Base-by-base conservation (phyloP, 495 filamentous ascomycete species). In the Pseudoneurospora amorphoporcata region DNA sequence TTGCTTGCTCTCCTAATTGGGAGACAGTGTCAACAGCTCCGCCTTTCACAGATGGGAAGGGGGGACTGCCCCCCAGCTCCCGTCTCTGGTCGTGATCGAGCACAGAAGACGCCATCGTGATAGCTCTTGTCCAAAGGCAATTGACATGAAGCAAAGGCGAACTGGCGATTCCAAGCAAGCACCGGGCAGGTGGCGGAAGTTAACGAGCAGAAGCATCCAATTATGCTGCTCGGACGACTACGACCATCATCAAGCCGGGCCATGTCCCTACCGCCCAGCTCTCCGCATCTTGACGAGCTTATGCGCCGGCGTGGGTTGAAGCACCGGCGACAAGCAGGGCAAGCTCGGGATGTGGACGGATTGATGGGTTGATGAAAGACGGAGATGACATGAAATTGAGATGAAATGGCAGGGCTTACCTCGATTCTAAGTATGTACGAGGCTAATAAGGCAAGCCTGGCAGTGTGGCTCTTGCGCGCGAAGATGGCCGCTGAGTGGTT, bases 401-500 rank as follows among this genome's bases (percentile, higher is more conserved):
- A 35, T 65, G 14, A 65, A 65, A 65, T 65, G 29, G 35, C 53
- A 35, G 53, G 29, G 53, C 53, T 65, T 65, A 65, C 53, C 53
- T 65, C 14, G 14, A 65, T 65, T 61, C 2, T 3, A 61, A 61
- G 53, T 16, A 61, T 29, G 47, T 65, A 35, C 53, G 35, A 65
- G 53, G 53, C 53, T 65, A 65, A 65, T 65, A 65, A 65, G 53
- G 53, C 53, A 37, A 65, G 53, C 53, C 53, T 65, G 53, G 29
- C 53, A 65, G 53, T 35, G 53, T 65, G 53, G 53, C 53, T 65
- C 53, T 65, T 65, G 53, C 53, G 53, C 53, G 41, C 39, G n/a
- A 69, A 16, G 68, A 32, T 69, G 32, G 39, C n/a, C 16, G 68
- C 40, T 73, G 72, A 58, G 17, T 73, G 68, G 72, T 68, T 45